phyloP scores from a whole-genome alignment of 345 rosid species.

The Rhodamnia argentea region DNA sequence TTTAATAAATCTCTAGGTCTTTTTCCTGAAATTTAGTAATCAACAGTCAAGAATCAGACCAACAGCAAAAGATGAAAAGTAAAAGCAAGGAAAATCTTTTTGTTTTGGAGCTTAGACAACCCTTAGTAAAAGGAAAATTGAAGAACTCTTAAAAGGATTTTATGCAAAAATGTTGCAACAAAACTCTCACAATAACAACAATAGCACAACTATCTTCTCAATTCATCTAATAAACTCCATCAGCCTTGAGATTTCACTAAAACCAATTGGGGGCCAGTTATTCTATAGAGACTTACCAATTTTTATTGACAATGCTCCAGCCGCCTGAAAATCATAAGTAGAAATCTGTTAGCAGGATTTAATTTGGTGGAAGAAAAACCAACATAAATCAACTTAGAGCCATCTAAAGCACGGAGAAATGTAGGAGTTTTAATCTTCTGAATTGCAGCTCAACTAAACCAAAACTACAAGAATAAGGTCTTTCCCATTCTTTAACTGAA shows the following conservation, averaged over 20 bases:
- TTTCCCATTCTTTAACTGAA: not conserved
- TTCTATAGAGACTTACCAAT: slow-evolving; percentile 54
- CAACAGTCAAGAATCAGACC: not conserved
- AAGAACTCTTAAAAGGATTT: not conserved
- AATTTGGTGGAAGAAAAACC: not conserved
- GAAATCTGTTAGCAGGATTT: not conserved
- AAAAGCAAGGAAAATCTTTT: not conserved
- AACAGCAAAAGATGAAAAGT: not conserved
- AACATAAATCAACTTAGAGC: not conserved
- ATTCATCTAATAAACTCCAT: not conserved
- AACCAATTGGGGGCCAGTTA: not conserved
- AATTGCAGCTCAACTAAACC: not conserved
- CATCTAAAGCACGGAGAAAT: not conserved
- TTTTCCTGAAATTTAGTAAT: slow-evolving; percentile 47
- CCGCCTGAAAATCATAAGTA: slow-evolving; percentile 49
- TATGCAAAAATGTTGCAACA: not conserved
- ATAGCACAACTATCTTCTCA: not conserved
- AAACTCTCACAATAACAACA: not conserved
- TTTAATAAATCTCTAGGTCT: slow-evolving; percentile 94
- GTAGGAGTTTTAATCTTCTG: not conserved
- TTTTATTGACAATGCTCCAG: slow-evolving; percentile 87
- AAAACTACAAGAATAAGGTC: not conserved
- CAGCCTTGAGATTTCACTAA: not conserved
- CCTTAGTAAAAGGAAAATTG: not conserved
- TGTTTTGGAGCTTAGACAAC: not conserved